Percentiles rank a stretch among this genome's conserved stretches.
Conservation (phyloP, 1,139 yeast genomes). For the Geotrichum reessii region DNA sequence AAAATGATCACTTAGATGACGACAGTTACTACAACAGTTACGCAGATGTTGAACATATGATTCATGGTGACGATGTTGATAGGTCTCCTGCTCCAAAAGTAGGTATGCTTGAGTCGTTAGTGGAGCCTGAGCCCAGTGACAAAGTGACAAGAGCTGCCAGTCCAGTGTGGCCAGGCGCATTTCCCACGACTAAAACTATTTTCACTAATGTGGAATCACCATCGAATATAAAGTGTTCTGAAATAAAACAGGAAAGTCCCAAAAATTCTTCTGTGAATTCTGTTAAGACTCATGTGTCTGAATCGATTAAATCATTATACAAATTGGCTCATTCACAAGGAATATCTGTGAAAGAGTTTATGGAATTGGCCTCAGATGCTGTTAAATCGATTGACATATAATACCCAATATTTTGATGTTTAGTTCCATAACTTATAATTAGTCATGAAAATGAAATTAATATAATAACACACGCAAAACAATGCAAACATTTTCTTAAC, state of each 20-base stretch:
- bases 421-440: background rate
- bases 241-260: background rate
- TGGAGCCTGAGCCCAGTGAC: background rate
- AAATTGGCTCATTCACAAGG: constrained; percentile 12
- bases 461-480: too few relatives aligned
- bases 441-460: too few relatives aligned
- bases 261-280: background rate
- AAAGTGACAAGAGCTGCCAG: background rate
- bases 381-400: background rate
- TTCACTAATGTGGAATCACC: background rate
- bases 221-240: background rate
- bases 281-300: constrained; percentile 9
- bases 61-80: constrained; percentile 19
- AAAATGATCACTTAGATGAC: constrained; percentile 15
- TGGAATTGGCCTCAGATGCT: constrained; percentile 3
- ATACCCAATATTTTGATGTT: background rate
- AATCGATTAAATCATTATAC: constrained; percentile 6
- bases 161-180: constrained; percentile 6
- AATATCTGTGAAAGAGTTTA: constrained; percentile 2
- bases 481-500: too few relatives aligned
- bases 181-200: background rate
- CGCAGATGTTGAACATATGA: constrained; percentile 20
- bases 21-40: constrained; percentile 18
- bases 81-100: background rate
- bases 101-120: background rate